Evolutionary conservation across 2,329 filamentous ascomycete species (phyloP).

Genomic region (Exophiala dermatitidis): DNA sequence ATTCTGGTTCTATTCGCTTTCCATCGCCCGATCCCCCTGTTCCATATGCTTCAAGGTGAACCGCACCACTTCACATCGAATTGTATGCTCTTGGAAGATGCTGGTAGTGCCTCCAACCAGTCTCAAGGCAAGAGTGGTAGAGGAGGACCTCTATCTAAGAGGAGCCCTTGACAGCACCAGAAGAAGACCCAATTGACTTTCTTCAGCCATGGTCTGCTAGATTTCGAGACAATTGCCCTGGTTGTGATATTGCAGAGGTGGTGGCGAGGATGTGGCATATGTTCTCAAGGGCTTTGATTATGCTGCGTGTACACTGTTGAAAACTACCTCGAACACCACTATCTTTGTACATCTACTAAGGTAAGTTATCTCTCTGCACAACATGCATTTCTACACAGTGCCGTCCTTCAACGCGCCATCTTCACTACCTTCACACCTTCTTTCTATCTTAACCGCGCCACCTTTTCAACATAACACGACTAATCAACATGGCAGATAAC

Average conservation of each 20-base stretch:
- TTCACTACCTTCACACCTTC: background rate
- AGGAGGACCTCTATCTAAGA: constrained; percentile 7
- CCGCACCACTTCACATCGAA: background rate
- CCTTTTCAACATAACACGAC: background rate
- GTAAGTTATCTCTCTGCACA: constrained; percentile 7
- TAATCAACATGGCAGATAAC: constrained; percentile 15
- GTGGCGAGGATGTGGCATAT: background rate
- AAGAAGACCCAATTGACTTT: background rate
- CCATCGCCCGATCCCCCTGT: background rate
- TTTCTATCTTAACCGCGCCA: background rate
- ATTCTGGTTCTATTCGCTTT: background rate
- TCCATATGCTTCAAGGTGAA: background rate
- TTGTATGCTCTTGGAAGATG: constrained; percentile 9
- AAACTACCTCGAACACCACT: background rate
- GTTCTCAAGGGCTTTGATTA: background rate
- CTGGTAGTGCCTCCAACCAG: constrained; percentile 6
- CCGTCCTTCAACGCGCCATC: background rate
- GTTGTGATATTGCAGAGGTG: background rate
- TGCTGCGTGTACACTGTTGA: background rate
- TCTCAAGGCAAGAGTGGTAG: constrained; percentile 13
- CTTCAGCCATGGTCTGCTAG: constrained; percentile 2
- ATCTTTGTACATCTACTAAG: background rate
- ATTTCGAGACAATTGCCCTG: background rate
- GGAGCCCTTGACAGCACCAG: constrained; percentile 1
- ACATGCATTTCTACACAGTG: background rate